Percentiles rank a stretch among this genome's conserved stretches.
phyloP scores from a whole-genome alignment of 169 alveolate species.

The Blepharisma undulans region DNA sequence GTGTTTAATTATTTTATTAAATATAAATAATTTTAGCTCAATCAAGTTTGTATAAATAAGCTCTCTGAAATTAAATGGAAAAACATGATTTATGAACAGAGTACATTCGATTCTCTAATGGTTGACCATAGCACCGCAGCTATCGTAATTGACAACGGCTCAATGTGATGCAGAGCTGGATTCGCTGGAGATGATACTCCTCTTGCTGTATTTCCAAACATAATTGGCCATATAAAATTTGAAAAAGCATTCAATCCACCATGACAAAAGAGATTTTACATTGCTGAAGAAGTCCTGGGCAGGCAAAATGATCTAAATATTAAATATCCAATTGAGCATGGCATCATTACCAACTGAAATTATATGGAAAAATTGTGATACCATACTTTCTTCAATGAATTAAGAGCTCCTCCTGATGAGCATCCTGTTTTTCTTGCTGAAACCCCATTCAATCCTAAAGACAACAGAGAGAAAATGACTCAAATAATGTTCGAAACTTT shows the following conservation, averaged over 20 bases:
- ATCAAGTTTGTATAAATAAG: too few species aligned
- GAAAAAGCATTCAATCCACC: conserved; percentile 71
- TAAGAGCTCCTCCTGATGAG: conserved; percentile 80
- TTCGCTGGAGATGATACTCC: conserved; percentile 88
- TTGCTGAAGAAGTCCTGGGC: conserved; percentile 73
- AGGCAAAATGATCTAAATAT: conserved; percentile 77
- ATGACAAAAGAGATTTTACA: conserved; percentile 69
- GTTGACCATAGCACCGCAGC: conserved; percentile 37
- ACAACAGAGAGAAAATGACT: conserved; percentile 89
- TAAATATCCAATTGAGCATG: conserved; percentile 85
- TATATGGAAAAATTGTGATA: conserved; percentile 89
- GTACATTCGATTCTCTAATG: neutral
- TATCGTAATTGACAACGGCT: conserved; percentile 71
- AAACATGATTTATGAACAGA: neutral
- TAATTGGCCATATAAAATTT: conserved; percentile 84
- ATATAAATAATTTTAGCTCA: too few species aligned
- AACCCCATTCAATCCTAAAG: conserved; percentile 91
- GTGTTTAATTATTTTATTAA: too few species aligned
- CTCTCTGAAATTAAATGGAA: neutral
- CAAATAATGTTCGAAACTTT: conserved; percentile 90
- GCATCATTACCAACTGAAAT: conserved; percentile 87
- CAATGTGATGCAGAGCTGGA: conserved; percentile 85
- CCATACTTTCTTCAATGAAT: conserved; percentile 75
- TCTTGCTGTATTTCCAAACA: conserved; percentile 64
- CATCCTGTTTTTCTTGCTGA: conserved; percentile 91